Conservation (phyloP, 2,329 filamentous ascomycete genomes). For the Lachnellula hyalina region DNA sequence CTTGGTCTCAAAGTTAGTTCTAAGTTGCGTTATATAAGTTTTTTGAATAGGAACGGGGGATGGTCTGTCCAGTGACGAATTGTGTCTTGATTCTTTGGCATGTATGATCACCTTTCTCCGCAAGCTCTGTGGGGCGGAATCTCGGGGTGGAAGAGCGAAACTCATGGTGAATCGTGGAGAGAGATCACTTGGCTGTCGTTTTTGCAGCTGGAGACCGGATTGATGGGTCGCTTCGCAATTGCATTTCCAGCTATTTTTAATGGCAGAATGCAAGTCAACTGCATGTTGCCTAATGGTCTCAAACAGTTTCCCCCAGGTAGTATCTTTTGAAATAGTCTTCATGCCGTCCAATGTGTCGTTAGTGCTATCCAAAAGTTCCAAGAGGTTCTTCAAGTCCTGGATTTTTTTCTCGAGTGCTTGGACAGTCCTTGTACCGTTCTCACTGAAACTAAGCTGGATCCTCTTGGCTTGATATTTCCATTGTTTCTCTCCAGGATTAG, state of each 20-base stretch:
- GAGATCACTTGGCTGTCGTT: conserved; percentile 12
- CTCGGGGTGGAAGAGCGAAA: conserved; percentile 5
- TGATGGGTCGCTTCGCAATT: conserved; percentile 16
- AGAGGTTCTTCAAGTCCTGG: conserved; percentile 15
- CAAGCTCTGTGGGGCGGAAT: background rate
- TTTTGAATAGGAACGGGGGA: background rate
- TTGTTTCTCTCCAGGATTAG: conserved; percentile 12
- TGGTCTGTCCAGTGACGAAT: background rate
- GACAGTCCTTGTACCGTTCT: conserved; percentile 15
- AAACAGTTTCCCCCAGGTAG: conserved; percentile 20
- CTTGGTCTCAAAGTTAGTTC: conserved; percentile 11
- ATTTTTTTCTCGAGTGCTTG: conserved; percentile 17
- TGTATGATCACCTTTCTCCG: background rate
- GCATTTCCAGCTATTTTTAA: conserved; percentile 22
- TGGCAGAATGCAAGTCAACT: conserved; percentile 17
- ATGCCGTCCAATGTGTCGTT: conserved; percentile 5
- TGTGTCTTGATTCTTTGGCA: background rate
- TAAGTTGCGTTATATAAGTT: conserved; percentile 7
- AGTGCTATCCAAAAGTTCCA: conserved; percentile 15
- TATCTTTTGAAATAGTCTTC: conserved; percentile 17
- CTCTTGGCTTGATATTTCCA: conserved; percentile 25
- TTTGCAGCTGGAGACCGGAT: conserved; percentile 19
- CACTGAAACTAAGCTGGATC: conserved; percentile 22
- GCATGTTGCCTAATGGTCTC: conserved; percentile 22
- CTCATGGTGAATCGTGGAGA: conserved; percentile 14